Conservation (phyloP, 306 rosid species). For the Canavalia ensiformis region DNA sequence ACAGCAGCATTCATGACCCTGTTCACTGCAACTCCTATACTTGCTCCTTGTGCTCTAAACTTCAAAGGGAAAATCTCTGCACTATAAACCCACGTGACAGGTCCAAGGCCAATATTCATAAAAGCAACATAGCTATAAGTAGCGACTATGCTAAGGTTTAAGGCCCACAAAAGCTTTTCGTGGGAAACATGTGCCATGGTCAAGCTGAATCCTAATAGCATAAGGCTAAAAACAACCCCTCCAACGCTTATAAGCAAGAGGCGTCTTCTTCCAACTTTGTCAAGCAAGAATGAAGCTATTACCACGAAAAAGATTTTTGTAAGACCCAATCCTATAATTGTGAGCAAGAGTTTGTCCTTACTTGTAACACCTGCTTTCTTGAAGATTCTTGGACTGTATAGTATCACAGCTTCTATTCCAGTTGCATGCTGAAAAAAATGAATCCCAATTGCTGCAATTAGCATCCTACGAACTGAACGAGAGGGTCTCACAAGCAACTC, state of each 20-base stretch:
- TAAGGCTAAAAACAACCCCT: conserved; percentile 60
- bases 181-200: conserved; percentile 59
- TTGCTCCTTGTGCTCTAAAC: conserved; percentile 73
- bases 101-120: conserved; percentile 75
- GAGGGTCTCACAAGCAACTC: conserved; percentile 64
- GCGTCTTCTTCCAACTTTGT: conserved; percentile 65
- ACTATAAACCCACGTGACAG: conserved; percentile 79
- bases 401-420: conserved; percentile 80
- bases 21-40: conserved; percentile 78
- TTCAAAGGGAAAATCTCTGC: conserved; percentile 77
- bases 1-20: conserved; percentile 66
- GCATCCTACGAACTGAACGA: conserved; percentile 67
- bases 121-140: conserved; percentile 62
- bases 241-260: conserved; percentile 60
- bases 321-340: conserved; percentile 74
- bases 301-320: conserved; percentile 58
- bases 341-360: conserved; percentile 67
- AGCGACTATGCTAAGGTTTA: conserved; percentile 57
- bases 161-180: conserved; percentile 59
- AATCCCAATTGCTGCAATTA: conserved; percentile 69
- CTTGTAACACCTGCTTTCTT: conserved; percentile 68
- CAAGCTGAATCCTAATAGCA: conserved; percentile 59
- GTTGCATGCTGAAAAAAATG: conserved; percentile 78
- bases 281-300: conserved; percentile 61
- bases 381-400: conserved; percentile 81